Conservation (phyloP, 1,284 basidiomycete species). For the Ustilago bromivora region DNA sequence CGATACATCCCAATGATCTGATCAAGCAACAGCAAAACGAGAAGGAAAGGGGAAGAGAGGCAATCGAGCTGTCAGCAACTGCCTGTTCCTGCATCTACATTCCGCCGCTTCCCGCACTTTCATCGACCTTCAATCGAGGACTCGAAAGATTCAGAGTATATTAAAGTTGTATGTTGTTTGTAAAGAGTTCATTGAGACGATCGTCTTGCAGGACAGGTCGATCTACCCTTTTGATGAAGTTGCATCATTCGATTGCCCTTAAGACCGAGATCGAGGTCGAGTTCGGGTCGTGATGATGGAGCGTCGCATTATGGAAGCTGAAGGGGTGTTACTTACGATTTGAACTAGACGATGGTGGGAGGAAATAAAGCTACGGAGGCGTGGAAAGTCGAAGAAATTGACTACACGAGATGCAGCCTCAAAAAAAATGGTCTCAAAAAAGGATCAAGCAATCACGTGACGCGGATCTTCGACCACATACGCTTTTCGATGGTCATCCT, state of each 20-base stretch:
- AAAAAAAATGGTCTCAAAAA: conserved; percentile 19
- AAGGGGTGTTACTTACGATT: conserved; percentile 16
- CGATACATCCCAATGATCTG: background rate
- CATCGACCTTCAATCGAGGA: background rate
- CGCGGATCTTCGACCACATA: background rate
- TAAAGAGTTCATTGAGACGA: conserved; percentile 40
- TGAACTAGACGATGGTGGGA: conserved; percentile 23
- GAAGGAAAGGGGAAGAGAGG: background rate
- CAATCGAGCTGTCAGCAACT: background rate
- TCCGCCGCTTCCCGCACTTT: background rate
- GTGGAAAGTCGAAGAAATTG: background rate
- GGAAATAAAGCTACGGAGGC: conserved; percentile 2
- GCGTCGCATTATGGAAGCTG: background rate
- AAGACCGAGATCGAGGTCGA: background rate
- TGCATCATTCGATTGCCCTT: conserved; percentile 32
- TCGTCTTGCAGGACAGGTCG: conserved; percentile 47
- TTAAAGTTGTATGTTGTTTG: conserved; percentile 54
- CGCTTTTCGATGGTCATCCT: no score
- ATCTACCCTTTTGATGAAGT: conserved; percentile 34
- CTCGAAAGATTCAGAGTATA: conserved; percentile 47
- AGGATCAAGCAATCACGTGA: conserved; percentile 15
- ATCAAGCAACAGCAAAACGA: background rate
- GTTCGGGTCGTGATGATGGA: background rate
- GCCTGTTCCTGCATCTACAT: background rate
- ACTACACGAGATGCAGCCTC: background rate